Conservation (phyloP, 2,329 filamentous ascomycete species). For the Microcyclosporella mali region DNA sequence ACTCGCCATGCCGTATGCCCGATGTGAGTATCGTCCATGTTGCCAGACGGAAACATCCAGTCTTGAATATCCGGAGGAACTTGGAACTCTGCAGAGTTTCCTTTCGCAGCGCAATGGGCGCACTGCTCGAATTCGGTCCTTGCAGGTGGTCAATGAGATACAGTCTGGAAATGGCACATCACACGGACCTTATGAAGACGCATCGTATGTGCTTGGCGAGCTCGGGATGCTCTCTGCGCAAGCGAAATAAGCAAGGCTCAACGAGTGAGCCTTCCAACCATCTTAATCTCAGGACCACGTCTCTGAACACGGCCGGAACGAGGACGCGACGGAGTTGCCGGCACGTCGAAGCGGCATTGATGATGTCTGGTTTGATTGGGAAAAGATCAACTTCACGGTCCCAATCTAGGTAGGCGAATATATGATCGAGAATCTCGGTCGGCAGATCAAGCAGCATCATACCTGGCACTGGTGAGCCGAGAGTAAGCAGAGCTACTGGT, state of each 20-base stretch:
- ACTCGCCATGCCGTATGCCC: background rate
- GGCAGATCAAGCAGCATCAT: conserved; percentile 6
- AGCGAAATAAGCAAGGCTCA: conserved; percentile 8
- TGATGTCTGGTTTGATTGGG: conserved; percentile 10
- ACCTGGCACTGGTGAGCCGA: too few relatives aligned
- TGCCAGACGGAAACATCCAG: conserved; percentile 1
- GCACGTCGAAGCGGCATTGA: conserved; percentile 12
- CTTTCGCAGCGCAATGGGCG: conserved; percentile 2
- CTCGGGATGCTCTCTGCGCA: conserved; percentile 14
- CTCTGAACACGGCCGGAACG: conserved; percentile 15
- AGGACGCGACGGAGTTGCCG: conserved; percentile 12
- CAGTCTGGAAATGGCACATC: background rate
- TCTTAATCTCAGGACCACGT: conserved; percentile 16
- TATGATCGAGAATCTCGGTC: conserved; percentile 15
- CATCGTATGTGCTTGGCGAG: conserved; percentile 15
- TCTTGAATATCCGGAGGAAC: conserved; percentile 1
- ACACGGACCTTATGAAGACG: conserved; percentile 11
- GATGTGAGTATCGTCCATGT: background rate
- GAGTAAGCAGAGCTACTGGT: too few relatives aligned
- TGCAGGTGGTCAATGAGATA: background rate
- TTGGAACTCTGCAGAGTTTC: background rate
- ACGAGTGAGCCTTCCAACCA: conserved; percentile 13
- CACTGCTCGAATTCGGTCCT: conserved; percentile 5
- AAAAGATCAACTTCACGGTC: conserved; percentile 8
- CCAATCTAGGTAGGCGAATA: conserved; percentile 20